These are phyloP conservation scores for Oemleria cerasiformis DNA, from an alignment of 306 rosid genomes.

Conservation along the genomic window DNA sequence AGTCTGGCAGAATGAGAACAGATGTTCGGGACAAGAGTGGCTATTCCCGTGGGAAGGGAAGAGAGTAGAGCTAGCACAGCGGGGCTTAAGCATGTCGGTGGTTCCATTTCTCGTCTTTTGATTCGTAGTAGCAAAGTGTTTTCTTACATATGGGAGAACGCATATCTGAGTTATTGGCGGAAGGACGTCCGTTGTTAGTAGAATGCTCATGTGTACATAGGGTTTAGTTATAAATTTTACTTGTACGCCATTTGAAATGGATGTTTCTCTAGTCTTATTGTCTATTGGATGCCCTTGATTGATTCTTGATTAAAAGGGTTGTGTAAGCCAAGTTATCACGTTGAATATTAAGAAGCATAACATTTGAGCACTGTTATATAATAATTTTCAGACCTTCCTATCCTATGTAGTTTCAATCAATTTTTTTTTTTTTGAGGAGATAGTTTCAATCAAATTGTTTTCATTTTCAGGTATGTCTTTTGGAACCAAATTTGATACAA, in stretches of 20 bases:
- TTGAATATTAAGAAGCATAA: no score
- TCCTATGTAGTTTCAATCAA: no score
- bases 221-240: neutral
- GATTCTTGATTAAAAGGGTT: neutral
- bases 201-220: neutral
- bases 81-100: neutral
- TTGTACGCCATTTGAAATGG: neutral
- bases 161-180: neutral
- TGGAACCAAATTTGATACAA: no score
- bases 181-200: neutral
- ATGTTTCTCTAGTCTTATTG: neutral
- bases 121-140: neutral
- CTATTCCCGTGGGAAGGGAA: constrained; percentile 26
- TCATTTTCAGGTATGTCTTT: no score
- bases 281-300: neutral
- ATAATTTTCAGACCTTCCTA: no score
- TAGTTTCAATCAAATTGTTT: no score
- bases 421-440: no score
- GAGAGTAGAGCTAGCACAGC: constrained; percentile 14
- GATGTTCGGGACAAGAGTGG: constrained; percentile 18
- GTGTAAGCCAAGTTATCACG: no score
- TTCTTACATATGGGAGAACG: neutral
- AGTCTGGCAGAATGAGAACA: constrained; percentile 26
- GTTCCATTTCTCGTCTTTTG: no score
- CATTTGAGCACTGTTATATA: no score